These are phyloP conservation scores for Penicillium antarcticum DNA, from an alignment of 495 filamentous ascomycete genomes.

Conservation along the genomic window DNA sequence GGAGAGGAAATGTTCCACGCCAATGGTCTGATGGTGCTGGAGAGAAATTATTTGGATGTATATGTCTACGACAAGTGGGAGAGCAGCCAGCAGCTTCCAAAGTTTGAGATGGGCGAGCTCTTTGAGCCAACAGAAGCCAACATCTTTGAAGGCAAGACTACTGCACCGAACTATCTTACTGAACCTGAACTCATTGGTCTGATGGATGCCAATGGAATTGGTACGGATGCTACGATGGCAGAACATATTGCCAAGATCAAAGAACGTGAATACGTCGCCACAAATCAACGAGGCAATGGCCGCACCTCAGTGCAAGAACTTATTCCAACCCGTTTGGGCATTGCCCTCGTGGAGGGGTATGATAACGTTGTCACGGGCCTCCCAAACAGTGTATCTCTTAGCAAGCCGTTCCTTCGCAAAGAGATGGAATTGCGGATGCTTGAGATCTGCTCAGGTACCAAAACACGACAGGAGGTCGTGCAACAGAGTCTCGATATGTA, in stretches of 20 bases:
- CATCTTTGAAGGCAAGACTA: conserved; percentile 84
- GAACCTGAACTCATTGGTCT: conserved; percentile 96
- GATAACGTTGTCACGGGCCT: conserved; percentile 74
- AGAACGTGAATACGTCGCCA: conserved; percentile 76
- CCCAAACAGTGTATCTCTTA: conserved; percentile 70
- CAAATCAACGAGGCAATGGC: conserved; percentile 52
- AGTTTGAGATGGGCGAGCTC: conserved; percentile 69
- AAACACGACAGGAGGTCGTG: conserved; percentile 68
- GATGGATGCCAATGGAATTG: conserved; percentile 98
- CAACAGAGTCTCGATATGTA: conserved; percentile 81
- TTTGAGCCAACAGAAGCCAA: conserved; percentile 89
- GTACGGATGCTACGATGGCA: conserved; percentile 98
- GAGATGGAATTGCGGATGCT: conserved; percentile 97
- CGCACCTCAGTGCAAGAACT: conserved; percentile 71
- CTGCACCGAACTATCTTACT: conserved; percentile 79
- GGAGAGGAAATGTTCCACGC: conserved; percentile 80
- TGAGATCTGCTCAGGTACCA: conserved; percentile 86
- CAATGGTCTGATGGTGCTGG: conserved; percentile 79
- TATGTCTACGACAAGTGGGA: conserved; percentile 97
- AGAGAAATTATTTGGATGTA: conserved; percentile 90
- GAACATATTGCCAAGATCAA: conserved; percentile 97
- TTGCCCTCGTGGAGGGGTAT: conserved; percentile 90
- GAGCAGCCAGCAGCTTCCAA: conserved; percentile 76
- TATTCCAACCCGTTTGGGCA: conserved; percentile 83
- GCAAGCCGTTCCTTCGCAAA: conserved; percentile 96